Evolutionary conservation across 2,329 filamentous ascomycete species (phyloP), one percentile per base, ranked within the genome.

Genomic region (Iodosphaeria phyllophila): DNA sequence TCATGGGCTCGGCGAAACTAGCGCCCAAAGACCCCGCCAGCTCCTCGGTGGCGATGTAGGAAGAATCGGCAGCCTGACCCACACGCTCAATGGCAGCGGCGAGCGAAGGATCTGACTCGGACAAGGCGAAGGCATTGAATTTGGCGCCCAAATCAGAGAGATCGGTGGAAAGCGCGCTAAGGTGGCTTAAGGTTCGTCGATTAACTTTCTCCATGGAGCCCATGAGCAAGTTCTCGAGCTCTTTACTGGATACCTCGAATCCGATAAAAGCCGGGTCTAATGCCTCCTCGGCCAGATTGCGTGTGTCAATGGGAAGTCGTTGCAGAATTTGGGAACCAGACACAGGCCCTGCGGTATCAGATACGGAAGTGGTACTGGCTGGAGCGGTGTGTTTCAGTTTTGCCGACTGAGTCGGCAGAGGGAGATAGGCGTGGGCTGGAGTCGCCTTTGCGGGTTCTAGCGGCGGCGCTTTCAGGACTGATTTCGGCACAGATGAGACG

Each of bases 151-250:
- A 61, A 43, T 98, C 89, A 36, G 83, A 82, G 31, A 95, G 63
- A 44, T 98, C 89, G 5, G 82, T 66, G 3, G 82, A 82, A 24
- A 93, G 58, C 5, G 76, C 72, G 9, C 79, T 79, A 7, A 95
- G 52, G 41, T 98, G 89, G 31, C 72, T 79, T 5, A 98, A 56
- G 5, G 84, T 83, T 18, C 89, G 69, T 16, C 86, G 71, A 41
- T 95, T 98, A 32, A 93, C 83, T 48, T 92, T 93, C 46, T 98
- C 91, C 58, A 98, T 92, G 5, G 82, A 83, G 0, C 89, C 89
- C 40, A 78, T 83, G 3, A 98, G 60, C 4, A 95, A 62, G 10
- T 75, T 59, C 47, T 98, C 91, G 2, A 95, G 60, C 35, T 95
- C 86, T 43, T 89, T 83, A 7, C 84, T 92, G 2, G 83, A 86